phyloP scores from a whole-genome alignment of 1,284 basidiomycete species.

The Trichosporon faecale region DNA sequence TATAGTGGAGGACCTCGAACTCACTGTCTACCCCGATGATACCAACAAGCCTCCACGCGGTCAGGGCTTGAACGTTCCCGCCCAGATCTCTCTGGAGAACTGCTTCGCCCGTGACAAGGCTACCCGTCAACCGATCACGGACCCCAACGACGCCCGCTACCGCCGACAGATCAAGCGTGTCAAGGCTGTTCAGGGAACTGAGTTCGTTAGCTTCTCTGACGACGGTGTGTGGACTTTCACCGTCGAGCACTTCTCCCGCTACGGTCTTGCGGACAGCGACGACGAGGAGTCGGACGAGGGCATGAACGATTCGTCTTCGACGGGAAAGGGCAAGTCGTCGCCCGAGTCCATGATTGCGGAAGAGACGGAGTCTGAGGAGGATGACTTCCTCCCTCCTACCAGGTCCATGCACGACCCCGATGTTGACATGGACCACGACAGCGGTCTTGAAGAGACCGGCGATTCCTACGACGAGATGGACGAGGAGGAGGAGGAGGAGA shows the following conservation, averaged over 20 bases:
- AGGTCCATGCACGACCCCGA: conserved; percentile 38
- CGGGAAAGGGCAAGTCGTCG: conserved; percentile 14
- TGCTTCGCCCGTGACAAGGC: conserved; percentile 92
- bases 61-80: conserved; percentile 83
- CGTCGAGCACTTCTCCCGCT: conserved; percentile 77
- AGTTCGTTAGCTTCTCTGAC: conserved; percentile 74
- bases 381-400: conserved; percentile 43
- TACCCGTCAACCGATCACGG: conserved; percentile 84
- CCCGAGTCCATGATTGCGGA: background rate
- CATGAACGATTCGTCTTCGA: conserved; percentile 14
- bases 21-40: conserved; percentile 87
- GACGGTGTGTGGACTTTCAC: conserved; percentile 90
- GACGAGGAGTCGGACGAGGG: conserved; percentile 43
- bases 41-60: conserved; percentile 76
- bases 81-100: conserved; percentile 71
- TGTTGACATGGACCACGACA: conserved; percentile 29
- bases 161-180: conserved; percentile 78
- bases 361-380: conserved; percentile 27
- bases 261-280: conserved; percentile 49
- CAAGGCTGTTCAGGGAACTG: conserved; percentile 78
- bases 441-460: conserved; percentile 29
- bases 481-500: conserved; percentile 38
- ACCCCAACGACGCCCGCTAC: conserved; percentile 68
- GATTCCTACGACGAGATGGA: conserved; percentile 23
- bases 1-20: conserved; percentile 85